Base-by-base conservation (phyloP, 257 asterid species). In the Fraxinus excelsior region DNA sequence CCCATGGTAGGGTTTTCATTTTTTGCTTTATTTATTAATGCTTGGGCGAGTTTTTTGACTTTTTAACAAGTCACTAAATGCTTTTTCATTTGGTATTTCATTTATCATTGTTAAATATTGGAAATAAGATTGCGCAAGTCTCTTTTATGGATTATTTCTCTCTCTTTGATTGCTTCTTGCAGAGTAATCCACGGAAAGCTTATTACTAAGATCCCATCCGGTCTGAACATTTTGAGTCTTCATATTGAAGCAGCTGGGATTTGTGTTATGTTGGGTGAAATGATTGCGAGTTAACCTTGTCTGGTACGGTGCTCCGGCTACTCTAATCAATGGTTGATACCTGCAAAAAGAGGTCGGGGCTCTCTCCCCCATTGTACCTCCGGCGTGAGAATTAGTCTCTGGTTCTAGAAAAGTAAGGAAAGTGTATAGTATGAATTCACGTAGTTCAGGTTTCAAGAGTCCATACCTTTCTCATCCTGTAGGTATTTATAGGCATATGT, bases 151-250 rank as follows among this genome's bases (percentile, higher is more conserved):
- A 58, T n/a, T 58, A n/a, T 21, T 56, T 58, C 18, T 29, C 25
- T n/a, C 0, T 66, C 46, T 32, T 42, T 35, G 35, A 69, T 19
- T 62, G 51, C 19, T 82, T 28, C 38, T 79, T 83, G 81, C 90
- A 92, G 97, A 87, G 86, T 87, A 92, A 92, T 85, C 97, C 96
- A 25, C 91, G 97, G 3, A 92, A 92, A 74, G 84, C 90, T 0
- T 92, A 92, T 76, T 92, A 92, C 84, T 92, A 81, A 85, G 66
- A 35, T 28, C 68, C 66, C 12, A 2, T 21, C 29, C 3, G 23
- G 28, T 21, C 12, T 58, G 66, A 23, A 6, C 66, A 18, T n/a
- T n/a, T n/a, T n/a, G n/a, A 6, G 11, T 5, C 65, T 18, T 56
- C n/a, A 6, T n/a, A 56, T n/a, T 21, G 66, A 58, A 58, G 66